Evolutionary conservation across 192 early-diverging fungal genomes (phyloP).

Genomic region (Mortierella antarctica): DNA sequence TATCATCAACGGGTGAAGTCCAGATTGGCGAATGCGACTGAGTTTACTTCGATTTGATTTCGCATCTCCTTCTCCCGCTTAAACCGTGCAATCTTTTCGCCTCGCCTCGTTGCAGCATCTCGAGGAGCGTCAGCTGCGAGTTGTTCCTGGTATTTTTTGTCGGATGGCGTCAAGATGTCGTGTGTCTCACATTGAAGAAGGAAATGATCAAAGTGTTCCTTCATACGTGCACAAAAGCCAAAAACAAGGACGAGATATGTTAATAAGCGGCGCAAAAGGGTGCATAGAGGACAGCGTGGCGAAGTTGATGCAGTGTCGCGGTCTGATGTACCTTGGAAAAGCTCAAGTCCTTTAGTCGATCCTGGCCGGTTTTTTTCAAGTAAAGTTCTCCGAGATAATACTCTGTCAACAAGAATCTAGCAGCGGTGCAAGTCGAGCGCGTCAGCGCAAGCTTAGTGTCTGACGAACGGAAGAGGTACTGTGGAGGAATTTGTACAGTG

Average conservation of each 20-base stretch:
- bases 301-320: background rate
- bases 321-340: conserved; percentile 58
- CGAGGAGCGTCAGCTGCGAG: conserved; percentile 43
- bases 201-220: conserved; percentile 41
- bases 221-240: conserved; percentile 16
- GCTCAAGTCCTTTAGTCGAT: conserved; percentile 58
- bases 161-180: conserved; percentile 44
- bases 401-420: conserved; percentile 68
- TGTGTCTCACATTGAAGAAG: conserved; percentile 40
- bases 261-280: background rate
- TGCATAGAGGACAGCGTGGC: background rate
- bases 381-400: conserved; percentile 68
- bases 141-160: conserved; percentile 58
- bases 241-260: background rate
- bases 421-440: background rate
- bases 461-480: background rate
- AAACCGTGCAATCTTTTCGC: conserved; percentile 79
- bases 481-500: background rate
- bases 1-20: background rate
- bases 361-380: conserved; percentile 53
- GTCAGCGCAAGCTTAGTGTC: background rate
- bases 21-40: background rate
- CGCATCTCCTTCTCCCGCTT: conserved; percentile 82
- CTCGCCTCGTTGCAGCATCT: conserved; percentile 65
- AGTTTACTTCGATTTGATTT: conserved; percentile 58